Evolutionary conservation across 2,329 filamentous ascomycete species (phyloP), one percentile per base, ranked within the genome.

Genomic region (Fusarium sp.): DNA sequence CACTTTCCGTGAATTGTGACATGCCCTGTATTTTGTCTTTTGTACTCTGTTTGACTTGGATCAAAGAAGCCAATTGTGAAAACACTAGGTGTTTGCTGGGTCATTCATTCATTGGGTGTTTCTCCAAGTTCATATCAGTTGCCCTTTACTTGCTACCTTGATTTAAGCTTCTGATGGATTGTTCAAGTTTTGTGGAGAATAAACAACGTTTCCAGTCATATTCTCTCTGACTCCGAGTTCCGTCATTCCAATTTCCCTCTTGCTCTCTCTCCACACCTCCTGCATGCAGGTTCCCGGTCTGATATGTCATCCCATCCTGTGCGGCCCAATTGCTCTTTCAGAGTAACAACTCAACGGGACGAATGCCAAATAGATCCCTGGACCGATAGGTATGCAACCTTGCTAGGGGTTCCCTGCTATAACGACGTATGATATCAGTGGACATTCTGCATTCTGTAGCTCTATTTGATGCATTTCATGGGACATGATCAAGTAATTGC

Each of bases 261-360:
- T 15, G 43, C 37, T 48, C 54, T 39, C 12, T 26, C 23, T 41
- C 48, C 48, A 52, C 37, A 52, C 26, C 20, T 52, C 26, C 37
- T 29, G 29, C 35, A 69, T 61, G 61, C 66, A 63, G 66, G 66
- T 70, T 48, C 47, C 61, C 46, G 60, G 62, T 57, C 46, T 67
- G 66, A 70, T 63, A 61, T 66, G 50, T n/a, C 61, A 53, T 44
- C 60, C 62, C 62, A 50, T 65, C 33, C 26, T 21, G 37, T 20
- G 24, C 50, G 66, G 56, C 29, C 66, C 39, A 67, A 63, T 58
- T 67, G 43, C 42, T 43, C 61, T 70, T 69, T 69, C 56, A 69
- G 52, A 69, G 47, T 26, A 53, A 55, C 38, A 48, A 48, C 28
- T 31, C 33, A 56, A 67, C 62, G 52, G 66, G 52, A 50, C 20